phyloP scores from a whole-genome alignment of 352 stramenopile species.

The Thraustotheca clavata region DNA sequence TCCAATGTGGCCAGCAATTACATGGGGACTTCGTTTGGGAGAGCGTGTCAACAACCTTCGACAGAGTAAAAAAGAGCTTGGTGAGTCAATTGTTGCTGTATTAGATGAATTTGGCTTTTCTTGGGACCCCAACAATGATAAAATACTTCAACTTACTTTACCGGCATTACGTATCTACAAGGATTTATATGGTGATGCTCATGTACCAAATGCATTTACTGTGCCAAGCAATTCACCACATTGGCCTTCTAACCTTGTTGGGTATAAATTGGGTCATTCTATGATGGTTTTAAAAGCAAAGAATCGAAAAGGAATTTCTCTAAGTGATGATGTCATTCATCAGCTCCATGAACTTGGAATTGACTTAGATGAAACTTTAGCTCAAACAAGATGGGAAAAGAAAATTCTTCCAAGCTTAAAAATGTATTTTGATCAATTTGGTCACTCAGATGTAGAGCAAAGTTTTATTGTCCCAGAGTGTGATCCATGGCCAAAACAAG shows the following conservation, averaged over 20 bases:
- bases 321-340: constrained; percentile 29
- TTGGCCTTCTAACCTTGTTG: constrained; percentile 44
- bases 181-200: constrained; percentile 42
- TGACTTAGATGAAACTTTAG: constrained; percentile 36
- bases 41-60: constrained; percentile 84
- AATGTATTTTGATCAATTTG: constrained; percentile 73
- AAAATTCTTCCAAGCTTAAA: constrained; percentile 74
- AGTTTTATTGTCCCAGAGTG: constrained; percentile 83
- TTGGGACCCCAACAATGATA: constrained; percentile 77
- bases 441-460: constrained; percentile 87
- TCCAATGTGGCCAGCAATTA: constrained; percentile 62
- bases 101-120: constrained; percentile 89
- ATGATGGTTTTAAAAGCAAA: constrained; percentile 60
- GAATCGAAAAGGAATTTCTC: constrained; percentile 29
- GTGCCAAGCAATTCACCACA: constrained; percentile 34
- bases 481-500: constrained; percentile 67
- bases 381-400: constrained; percentile 46
- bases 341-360: constrained; percentile 54
- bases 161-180: constrained; percentile 44
- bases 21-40: constrained; percentile 78
- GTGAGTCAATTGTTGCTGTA: constrained; percentile 49
- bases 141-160: constrained; percentile 62
- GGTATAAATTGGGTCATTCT: constrained; percentile 52
- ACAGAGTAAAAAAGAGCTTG: constrained; percentile 42
- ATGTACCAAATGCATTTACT: constrained; percentile 40